Conservation (phyloP, 306 rosid species). For the Quercus cerris region DNA sequence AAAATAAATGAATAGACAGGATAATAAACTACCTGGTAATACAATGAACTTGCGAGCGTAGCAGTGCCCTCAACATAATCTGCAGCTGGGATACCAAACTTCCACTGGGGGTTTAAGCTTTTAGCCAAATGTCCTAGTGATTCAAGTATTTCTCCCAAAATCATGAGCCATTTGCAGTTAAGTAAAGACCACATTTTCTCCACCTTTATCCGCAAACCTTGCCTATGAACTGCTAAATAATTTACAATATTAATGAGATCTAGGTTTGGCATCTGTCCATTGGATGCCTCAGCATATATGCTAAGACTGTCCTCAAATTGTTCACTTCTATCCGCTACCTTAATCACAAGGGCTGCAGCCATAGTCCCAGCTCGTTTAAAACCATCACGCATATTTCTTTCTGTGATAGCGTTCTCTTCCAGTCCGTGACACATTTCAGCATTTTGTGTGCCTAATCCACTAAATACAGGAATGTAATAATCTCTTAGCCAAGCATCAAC, state of each 20-base stretch:
- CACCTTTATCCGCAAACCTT: conserved; percentile 72
- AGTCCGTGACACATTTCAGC: conserved; percentile 53
- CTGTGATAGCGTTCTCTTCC: conserved; percentile 31
- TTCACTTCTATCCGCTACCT: conserved; percentile 59
- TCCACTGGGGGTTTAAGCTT: conserved; percentile 74
- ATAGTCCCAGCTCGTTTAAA: conserved; percentile 94
- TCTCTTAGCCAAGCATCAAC: conserved; percentile 92
- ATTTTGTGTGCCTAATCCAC: conserved; percentile 19
- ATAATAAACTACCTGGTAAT: conserved; percentile 60
- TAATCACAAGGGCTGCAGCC: conserved; percentile 90
- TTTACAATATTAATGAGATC: conserved; percentile 91
- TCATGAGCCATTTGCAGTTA: conserved; percentile 62
- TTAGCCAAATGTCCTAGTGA: conserved; percentile 54
- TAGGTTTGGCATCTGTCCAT: conserved; percentile 96
- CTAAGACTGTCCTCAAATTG: conserved; percentile 66
- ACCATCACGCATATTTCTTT: conserved; percentile 42
- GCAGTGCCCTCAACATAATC: conserved; percentile 90
- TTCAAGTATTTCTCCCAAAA: conserved; percentile 70
- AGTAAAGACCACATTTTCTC: conserved; percentile 66
- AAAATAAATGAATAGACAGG: not conserved
- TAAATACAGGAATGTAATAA: conserved; percentile 70
- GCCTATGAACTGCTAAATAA: conserved; percentile 81
- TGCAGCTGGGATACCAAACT: conserved; percentile 79
- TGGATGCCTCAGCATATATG: conserved; percentile 87
- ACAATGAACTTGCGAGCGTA: conserved; percentile 91